phyloP scores from a whole-genome alignment of 345 rosid species.

The Litchi chinensis region DNA sequence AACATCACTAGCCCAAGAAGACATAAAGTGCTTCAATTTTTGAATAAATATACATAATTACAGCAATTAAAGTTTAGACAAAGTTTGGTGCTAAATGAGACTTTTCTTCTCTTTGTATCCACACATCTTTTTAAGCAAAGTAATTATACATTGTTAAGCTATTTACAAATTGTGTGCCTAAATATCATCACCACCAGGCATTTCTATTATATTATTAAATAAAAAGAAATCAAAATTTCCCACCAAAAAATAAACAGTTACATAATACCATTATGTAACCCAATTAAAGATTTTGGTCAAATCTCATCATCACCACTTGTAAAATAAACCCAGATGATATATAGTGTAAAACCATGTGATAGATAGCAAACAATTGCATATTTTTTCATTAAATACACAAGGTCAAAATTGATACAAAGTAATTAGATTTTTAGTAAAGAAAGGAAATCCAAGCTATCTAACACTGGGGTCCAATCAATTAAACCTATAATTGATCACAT shows the following conservation, averaged over 20 bases:
- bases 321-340: background rate
- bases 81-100: background rate
- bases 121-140: conserved; percentile 34
- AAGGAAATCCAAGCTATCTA: conserved; percentile 29
- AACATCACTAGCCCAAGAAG: too few species aligned
- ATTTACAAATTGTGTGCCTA: background rate
- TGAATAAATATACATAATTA: too few species aligned
- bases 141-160: background rate
- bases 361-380: background rate
- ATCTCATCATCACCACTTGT: background rate
- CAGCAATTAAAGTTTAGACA: too few species aligned
- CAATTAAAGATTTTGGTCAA: background rate
- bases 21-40: too few species aligned
- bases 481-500: background rate
- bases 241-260: conserved; percentile 25
- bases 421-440: conserved; percentile 4
- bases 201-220: background rate
- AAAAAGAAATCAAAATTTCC: background rate
- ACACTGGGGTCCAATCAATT: conserved; percentile 15
- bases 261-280: background rate
- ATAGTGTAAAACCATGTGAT: conserved; percentile 7
- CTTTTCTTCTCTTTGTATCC: conserved; percentile 19
- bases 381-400: background rate
- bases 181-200: background rate
- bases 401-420: conserved; percentile 15